Base-by-base conservation (phyloP, 768 basidiomycete species). In the Xerocomellus amylosporus region DNA sequence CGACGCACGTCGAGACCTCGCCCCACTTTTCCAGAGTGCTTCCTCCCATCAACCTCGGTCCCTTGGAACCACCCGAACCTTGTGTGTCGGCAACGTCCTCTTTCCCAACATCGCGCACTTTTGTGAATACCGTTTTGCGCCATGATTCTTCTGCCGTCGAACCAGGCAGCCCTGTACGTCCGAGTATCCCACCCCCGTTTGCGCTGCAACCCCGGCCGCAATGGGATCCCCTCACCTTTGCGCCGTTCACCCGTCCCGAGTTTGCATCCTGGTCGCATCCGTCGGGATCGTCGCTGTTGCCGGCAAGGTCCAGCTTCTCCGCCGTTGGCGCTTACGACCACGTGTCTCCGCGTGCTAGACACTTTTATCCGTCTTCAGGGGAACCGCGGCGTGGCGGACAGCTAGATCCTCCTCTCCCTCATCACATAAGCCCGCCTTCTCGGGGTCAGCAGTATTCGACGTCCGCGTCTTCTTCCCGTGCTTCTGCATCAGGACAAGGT, bases 191-290 rank as follows among this genome's bases (percentile, higher is more conserved):
- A 0, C 77, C 86, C 15, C 87, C 87, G 3, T 87, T 82, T 63
- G 80, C 84, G 10, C 71, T 89, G 4, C 83, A 88, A 64, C 87
- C 87, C 3, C 73, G 71, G 49, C 86, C 86, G 1, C 85, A 82
- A 48, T 88, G 87, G 86, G 81, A 85, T 52, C 73, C 70, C 39
- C 67, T 72, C 3, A 63, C 74, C 0, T 79, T 77, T 64, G 53
- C 65, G 24, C 65, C 76, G 9, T 60, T 66, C 56, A 73, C 75
- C 7, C 67, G 76, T 58, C 73, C 72, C 54, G 60, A 71, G 59
- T 56, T 76, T 65, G 48, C 71, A 45, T 61, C 70, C 30, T 62
- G 68, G 67, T 61, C 76, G 36, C 50, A 60, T 37, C 56, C 76
- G 14, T 67, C 71, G 13, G 61, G 71, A 41, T 75, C 75, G 72